Evolutionary conservation across 352 stramenopile genomes (phyloP), one percentile per base, ranked within the genome.

Genomic region (Pythium pectinolyticum): DNA sequence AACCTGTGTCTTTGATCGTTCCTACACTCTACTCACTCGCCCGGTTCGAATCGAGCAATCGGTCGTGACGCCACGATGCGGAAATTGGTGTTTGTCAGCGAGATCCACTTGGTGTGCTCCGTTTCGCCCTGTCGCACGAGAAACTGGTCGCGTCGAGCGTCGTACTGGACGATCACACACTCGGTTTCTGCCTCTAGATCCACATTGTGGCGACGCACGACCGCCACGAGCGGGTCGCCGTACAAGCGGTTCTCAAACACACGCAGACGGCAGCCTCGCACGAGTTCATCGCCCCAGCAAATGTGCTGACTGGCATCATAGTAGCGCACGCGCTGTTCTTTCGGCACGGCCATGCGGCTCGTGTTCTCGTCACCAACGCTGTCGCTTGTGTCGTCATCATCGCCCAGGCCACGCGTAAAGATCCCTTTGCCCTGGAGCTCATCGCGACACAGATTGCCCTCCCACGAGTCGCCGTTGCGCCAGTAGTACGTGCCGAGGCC

Each of bases 231-330:
- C 15, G 78, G 65, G 34, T 76, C 53, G 0, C 77, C 77, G 24
- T 77, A 88, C 32, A 74, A 67, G 6, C 70, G 70, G 39, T 76
- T 81, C 12, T 41, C 49, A 54, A 79, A 80, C n/a, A 90, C 51
- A 2, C 72, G 61, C 37, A 90, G 20, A 1, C 74, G 75, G 31
- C 75, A 81, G 22, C 81, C 78, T 14, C 45, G 56, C 28, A 78
- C 71, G 24, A 90, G 61, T n/a, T 90, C 79, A 27, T 87, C 70
- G 15, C 77, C 79, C 82, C 82, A 90, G 58, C 82, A 90, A 3
- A 90, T 70, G 51, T 90, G 82, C 28, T 80, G 67, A 9, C 82
- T 85, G 0, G 68, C 67, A 49, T 86, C 61, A 53, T 84, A 89
- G 69, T 84, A 90, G 11, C 82, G 82, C 41, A 82, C 63, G 30